A percentile compares a stretch with the other conserved stretches of the same genome.
Evolutionary conservation across 2,329 filamentous ascomycete species (phyloP).

Genomic region (Xylariaceae sp.): DNA sequence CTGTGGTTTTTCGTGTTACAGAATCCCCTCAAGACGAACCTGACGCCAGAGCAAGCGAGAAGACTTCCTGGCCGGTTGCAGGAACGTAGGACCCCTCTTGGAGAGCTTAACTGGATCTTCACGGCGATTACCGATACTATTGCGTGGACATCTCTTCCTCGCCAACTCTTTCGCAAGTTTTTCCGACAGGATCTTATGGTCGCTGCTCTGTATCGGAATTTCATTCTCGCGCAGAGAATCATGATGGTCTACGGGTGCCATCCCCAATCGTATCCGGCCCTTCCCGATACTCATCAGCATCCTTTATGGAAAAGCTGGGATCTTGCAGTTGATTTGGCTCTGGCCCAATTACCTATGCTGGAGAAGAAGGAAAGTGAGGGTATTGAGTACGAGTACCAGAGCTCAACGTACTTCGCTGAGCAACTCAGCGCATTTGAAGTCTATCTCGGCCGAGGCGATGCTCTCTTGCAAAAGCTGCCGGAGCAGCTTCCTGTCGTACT

Average conservation of each 20-base stretch:
- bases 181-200: constrained; percentile 98
- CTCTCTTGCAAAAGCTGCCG: constrained; percentile 77
- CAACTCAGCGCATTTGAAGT: constrained; percentile 96
- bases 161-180: constrained; percentile 89
- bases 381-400: constrained; percentile 83
- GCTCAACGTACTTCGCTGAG: constrained; percentile 94
- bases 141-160: constrained; percentile 90
- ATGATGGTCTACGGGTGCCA: constrained; percentile 97
- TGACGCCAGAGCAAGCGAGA: constrained; percentile 77
- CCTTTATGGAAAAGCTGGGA: constrained; percentile 98
- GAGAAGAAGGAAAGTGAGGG: constrained; percentile 70
- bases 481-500: constrained; percentile 95
- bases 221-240: constrained; percentile 86
- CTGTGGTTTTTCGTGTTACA: constrained; percentile 94
- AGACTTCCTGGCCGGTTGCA: constrained; percentile 87
- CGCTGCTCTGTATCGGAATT: constrained; percentile 94
- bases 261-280: constrained; percentile 81
- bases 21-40: constrained; percentile 65
- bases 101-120: constrained; percentile 98
- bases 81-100: constrained; percentile 86
- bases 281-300: constrained; percentile 94
- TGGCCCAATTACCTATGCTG: constrained; percentile 81
- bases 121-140: constrained; percentile 98
- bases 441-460: constrained; percentile 76
- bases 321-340: constrained; percentile 88